A percentile compares a stretch with the other conserved stretches of the same genome.
Conservation (phyloP, 106 monocot species). For the Ottelia alismoides region DNA sequence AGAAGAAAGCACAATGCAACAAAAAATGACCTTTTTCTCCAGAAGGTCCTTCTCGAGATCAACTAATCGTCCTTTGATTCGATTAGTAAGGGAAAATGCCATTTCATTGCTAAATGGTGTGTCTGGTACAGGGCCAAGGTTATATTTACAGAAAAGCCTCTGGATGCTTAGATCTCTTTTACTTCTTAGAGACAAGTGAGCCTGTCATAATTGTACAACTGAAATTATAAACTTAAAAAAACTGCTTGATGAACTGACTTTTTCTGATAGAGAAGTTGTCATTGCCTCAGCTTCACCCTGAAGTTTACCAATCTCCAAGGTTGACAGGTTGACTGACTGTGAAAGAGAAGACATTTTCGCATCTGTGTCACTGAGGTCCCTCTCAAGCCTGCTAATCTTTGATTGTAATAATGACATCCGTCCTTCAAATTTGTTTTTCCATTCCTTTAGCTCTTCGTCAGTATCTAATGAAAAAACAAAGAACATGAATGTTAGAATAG, state of each 20-base stretch:
- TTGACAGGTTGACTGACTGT: slow-evolving; percentile 45
- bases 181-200: slow-evolving; percentile 38
- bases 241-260: not conserved
- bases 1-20: too few relatives aligned
- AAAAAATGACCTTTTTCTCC: slow-evolving; percentile 90
- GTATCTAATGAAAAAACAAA: slow-evolving; percentile 88
- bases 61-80: slow-evolving; percentile 41
- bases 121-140: slow-evolving; percentile 72
- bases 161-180: slow-evolving; percentile 70
- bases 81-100: slow-evolving; percentile 37
- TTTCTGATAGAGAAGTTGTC: not conserved
- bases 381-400: slow-evolving; percentile 73
- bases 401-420: slow-evolving; percentile 59
- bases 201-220: slow-evolving; percentile 17
- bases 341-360: slow-evolving; percentile 35
- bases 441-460: slow-evolving; percentile 95
- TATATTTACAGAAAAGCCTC: slow-evolving; percentile 51
- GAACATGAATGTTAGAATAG: too few relatives aligned
- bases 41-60: slow-evolving; percentile 74
- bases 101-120: slow-evolving; percentile 61
- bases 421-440: slow-evolving; percentile 95
- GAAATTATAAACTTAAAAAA: not conserved
- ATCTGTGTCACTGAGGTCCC: slow-evolving; percentile 74
- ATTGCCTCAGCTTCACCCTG: slow-evolving; percentile 90
- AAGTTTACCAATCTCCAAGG: slow-evolving; percentile 73